A percentile compares a stretch with the other conserved stretches of the same genome.
These are phyloP conservation scores for Lippia alba DNA, from an alignment of 305 asterid genomes.

Conservation along the genomic window DNA sequence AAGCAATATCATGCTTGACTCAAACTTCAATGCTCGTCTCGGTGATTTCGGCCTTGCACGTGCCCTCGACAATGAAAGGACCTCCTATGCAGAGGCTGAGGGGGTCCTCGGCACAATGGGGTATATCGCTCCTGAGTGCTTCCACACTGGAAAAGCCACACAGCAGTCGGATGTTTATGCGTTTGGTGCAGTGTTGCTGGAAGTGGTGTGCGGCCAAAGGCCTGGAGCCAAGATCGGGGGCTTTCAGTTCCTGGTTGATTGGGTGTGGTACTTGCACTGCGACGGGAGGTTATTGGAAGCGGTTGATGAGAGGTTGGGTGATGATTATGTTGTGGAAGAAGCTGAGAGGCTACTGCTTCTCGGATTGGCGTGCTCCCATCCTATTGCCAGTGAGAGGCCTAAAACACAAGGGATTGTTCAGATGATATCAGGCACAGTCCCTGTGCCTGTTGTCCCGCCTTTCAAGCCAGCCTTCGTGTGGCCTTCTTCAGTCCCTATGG, in stretches of 20 bases:
- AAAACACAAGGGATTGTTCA: slow-evolving; percentile 65
- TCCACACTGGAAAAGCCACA: slow-evolving; percentile 91
- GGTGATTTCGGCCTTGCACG: slow-evolving; percentile 97
- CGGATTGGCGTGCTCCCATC: slow-evolving; percentile 90
- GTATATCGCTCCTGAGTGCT: slow-evolving; percentile 95
- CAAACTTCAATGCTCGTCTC: slow-evolving; percentile 77
- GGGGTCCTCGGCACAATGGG: slow-evolving; percentile 89
- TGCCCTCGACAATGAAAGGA: slow-evolving; percentile 78
- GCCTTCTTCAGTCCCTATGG: slow-evolving; percentile 59
- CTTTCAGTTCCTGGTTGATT: slow-evolving; percentile 68
- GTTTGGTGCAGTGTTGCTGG: slow-evolving; percentile 82
- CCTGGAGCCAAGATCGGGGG: slow-evolving; percentile 70
- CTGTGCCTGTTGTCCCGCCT: slow-evolving; percentile 69
- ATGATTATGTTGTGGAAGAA: slow-evolving; percentile 59
- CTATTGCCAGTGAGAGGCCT: slow-evolving; percentile 77
- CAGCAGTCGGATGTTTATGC: slow-evolving; percentile 85
- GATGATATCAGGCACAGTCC: slow-evolving; percentile 66
- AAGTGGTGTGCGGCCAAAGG: slow-evolving; percentile 71
- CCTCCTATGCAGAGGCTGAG: slow-evolving; percentile 84
- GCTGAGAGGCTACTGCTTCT: slow-evolving; percentile 67
- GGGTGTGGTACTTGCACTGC: slow-evolving; percentile 91
- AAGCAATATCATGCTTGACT: slow-evolving; percentile 91
- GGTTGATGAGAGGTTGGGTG: slow-evolving; percentile 64
- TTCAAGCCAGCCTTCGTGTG: slow-evolving; percentile 89
- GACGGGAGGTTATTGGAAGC: slow-evolving; percentile 75